Evolutionary conservation across 1,139 yeast genomes (phyloP).

Genomic region (Candida pseudocylindracea): DNA sequence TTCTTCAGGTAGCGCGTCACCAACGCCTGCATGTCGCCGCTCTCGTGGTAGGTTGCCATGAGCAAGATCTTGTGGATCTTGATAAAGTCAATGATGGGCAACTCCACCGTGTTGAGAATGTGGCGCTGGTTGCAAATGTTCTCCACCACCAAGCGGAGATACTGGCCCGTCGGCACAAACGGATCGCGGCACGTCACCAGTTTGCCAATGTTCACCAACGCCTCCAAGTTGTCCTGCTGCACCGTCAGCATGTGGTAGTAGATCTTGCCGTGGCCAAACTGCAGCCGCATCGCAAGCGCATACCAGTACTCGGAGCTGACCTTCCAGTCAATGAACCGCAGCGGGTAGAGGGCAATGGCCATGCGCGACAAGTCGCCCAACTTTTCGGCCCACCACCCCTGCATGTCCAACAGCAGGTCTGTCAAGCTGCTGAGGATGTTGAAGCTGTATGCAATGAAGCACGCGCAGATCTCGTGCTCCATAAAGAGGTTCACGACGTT

Average conservation of each 20-base stretch:
- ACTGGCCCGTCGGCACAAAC: slow-evolving; percentile 62
- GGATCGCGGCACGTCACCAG: slow-evolving; percentile 63
- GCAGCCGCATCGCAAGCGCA: slow-evolving; percentile 40
- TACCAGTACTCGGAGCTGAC: slow-evolving; percentile 64
- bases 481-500: slow-evolving; percentile 39
- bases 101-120: slow-evolving; percentile 30
- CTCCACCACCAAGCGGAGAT: slow-evolving; percentile 53
- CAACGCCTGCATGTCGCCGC: slow-evolving; percentile 6
- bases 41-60: slow-evolving; percentile 10
- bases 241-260: slow-evolving; percentile 73
- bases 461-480: slow-evolving; percentile 24
- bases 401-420: slow-evolving; percentile 27
- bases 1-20: slow-evolving; percentile 51
- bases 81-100: slow-evolving; percentile 42
- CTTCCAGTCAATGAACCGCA: slow-evolving; percentile 66
- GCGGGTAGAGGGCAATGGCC: slow-evolving; percentile 65
- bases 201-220: slow-evolving; percentile 57
- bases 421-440: slow-evolving; percentile 29
- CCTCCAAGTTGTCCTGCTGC: slow-evolving; percentile 60
- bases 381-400: slow-evolving; percentile 65
- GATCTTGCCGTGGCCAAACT: slow-evolving; percentile 60
- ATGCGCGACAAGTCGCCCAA: slow-evolving; percentile 60
- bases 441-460: slow-evolving; percentile 26
- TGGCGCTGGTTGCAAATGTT: slow-evolving; percentile 56
- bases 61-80: slow-evolving; percentile 39